These are phyloP conservation scores for Mentha longifolia DNA, from an alignment of 257 asterid species.

Conservation along the genomic window DNA sequence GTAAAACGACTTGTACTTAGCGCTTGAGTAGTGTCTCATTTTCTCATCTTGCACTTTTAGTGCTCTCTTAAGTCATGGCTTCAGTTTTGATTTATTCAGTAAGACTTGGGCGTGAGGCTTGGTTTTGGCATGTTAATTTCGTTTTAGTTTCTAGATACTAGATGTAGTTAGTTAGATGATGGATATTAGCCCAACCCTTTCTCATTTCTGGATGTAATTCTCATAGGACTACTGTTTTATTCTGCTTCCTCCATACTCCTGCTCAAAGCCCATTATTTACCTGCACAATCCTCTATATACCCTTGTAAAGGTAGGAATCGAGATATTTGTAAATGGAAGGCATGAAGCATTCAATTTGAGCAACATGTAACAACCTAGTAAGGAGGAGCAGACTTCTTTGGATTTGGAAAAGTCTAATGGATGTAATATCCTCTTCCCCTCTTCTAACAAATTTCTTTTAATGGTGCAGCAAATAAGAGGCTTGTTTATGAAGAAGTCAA, in stretches of 20 bases:
- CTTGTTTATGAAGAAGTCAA: conserved; percentile 89
- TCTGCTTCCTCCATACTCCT: conserved; percentile 16
- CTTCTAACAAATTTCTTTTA: conserved; percentile 21
- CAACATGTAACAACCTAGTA: conserved; percentile 19
- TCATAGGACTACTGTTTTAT: conserved; percentile 8
- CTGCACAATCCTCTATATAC: neutral
- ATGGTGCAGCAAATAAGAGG: conserved; percentile 79
- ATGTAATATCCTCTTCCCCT: conserved; percentile 19
- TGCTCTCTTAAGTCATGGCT: conserved; percentile 6
- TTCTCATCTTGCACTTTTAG: neutral
- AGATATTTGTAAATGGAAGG: conserved; percentile 20
- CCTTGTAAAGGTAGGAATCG: neutral
- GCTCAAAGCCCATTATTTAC: conserved; percentile 14
- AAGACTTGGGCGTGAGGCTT: neutral
- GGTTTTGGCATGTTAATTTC: conserved; percentile 16
- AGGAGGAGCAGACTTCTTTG: conserved; percentile 21
- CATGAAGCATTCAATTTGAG: conserved; percentile 10
- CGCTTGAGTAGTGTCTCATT: conserved; percentile 3
- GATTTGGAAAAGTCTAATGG: neutral
- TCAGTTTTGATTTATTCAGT: neutral
- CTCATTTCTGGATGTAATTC: conserved; percentile 8
- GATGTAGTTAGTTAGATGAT: neutral
- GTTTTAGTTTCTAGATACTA: neutral
- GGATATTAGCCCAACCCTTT: conserved; percentile 6
- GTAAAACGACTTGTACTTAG: conserved; percentile 16